phyloP scores from a whole-genome alignment of 2,329 filamentous ascomycete genomes.

The Botryotinia globosa region DNA sequence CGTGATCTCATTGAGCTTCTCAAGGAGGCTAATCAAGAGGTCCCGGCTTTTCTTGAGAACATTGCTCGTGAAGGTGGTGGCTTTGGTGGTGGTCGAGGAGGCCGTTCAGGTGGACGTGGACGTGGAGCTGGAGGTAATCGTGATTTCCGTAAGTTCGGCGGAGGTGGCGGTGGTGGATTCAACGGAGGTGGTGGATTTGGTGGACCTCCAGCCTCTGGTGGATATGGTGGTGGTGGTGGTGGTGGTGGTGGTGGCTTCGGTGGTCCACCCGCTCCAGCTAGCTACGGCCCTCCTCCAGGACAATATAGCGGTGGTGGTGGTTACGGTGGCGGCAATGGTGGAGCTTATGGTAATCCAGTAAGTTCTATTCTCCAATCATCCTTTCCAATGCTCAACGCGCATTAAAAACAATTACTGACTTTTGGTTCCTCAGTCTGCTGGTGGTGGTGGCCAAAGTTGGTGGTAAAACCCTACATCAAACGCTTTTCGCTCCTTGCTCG shows the following conservation, averaged over 20 bases:
- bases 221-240: constrained; percentile 50
- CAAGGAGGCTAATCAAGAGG: constrained; percentile 98
- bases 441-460: constrained; percentile 51
- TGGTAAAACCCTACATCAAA: constrained; percentile 46
- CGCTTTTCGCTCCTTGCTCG: constrained; percentile 31
- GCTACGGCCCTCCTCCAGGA: constrained; percentile 51
- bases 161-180: constrained; percentile 48
- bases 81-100: constrained; percentile 70
- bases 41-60: constrained; percentile 90
- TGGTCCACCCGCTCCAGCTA: constrained; percentile 53
- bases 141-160: constrained; percentile 81
- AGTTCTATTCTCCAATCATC: background rate
- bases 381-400: too few species aligned
- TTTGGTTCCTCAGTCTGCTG: constrained; percentile 39
- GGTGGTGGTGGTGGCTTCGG: constrained; percentile 55
- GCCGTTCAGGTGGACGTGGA: constrained; percentile 66
- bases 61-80: constrained; percentile 90
- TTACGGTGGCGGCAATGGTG: constrained; percentile 51
- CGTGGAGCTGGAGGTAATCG: constrained; percentile 71
- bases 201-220: constrained; percentile 42
- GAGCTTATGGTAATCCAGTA: constrained; percentile 51
- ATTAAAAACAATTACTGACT: background rate
- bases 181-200: constrained; percentile 53
- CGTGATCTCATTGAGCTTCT: constrained; percentile 95
- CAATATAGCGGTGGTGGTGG: constrained; percentile 46